Evolutionary conservation across 805 yeast species (phyloP), one percentile per base, ranked within the genome.

Genomic region (Candida ficus): DNA sequence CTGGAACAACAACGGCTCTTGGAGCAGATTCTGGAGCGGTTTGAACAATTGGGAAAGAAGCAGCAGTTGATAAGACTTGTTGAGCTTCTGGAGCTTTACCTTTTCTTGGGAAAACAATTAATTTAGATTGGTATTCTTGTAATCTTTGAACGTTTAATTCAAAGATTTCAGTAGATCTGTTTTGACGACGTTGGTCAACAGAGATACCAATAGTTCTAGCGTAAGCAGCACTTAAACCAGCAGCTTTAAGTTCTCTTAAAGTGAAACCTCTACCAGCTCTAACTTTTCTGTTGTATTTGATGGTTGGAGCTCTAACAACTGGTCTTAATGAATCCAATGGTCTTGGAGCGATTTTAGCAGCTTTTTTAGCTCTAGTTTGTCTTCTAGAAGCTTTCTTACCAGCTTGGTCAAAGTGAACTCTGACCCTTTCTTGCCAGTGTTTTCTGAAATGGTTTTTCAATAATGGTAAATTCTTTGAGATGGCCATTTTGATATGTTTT

Each of bases 391-490:
- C 89, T 83, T 93, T 93, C 83, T 91, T 89, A 73, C 99, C 99
- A 68, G 99, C 96, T 81, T 93, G 99, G 91, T 93, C 97, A 70
- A 93, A 85, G 89, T 95, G 99, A 66, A 88, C 96, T 73, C 80
- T 87, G 81, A 93, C 99, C 70, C 98, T 87, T 76, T 88, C 95
- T 79, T 93, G 98, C 99, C 99, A 93, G 95, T 91, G 91, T 87
- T 91, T 91, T 82, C 97, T 85, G 95, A 91, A 91, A 81, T 93
- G 99, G 84, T 91, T 91, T 84, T 87, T 88, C 82, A 87, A 85
- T 78, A 91, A 78, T 80, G 98, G 96, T 79, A 89, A 82, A 80
- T 91, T 91, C 90, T 93, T 91, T 64, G 93, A 75, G 82, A 93
- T 89, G 75, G 98, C 99, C 90, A 73, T 37, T 36, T 40, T 29